Conservation (phyloP, 305 asterid species). For the Solanum hybrid region DNA sequence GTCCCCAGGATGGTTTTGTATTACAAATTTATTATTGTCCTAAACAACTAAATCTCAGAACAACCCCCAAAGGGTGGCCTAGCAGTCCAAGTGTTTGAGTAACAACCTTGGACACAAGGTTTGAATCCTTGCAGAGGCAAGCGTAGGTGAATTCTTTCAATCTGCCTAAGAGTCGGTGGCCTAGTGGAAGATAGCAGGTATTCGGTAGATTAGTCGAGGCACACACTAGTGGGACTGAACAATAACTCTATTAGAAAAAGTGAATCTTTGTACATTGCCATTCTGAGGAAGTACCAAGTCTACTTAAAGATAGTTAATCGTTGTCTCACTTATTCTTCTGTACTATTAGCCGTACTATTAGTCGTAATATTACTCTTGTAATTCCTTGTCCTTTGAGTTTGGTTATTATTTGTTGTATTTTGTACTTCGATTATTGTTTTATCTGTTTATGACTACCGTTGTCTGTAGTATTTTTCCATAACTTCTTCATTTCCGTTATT, state of each 20-base stretch:
- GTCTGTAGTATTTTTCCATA: not conserved
- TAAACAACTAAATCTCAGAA: not conserved
- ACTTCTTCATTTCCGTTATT: not conserved
- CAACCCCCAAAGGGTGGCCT: not conserved
- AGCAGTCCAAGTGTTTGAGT: not conserved
- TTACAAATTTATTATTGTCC: not conserved
- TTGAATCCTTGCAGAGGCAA: not conserved
- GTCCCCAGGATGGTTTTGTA: slow-evolving; percentile 12
- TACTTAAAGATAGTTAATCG: not conserved
- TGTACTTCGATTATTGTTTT: not conserved
- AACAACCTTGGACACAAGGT: not conserved
- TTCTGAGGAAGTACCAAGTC: not conserved
- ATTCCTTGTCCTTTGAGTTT: not conserved
- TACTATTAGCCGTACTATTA: not conserved
- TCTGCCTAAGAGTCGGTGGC: not conserved
- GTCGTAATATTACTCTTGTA: not conserved
- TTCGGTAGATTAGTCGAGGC: not conserved
- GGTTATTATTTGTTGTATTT: not conserved
- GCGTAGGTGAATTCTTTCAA: not conserved
- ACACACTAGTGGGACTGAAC: not conserved
- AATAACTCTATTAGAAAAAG: not conserved
- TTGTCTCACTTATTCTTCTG: not conserved
- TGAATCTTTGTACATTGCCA: not conserved
- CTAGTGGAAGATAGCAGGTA: not conserved
- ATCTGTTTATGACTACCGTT: not conserved